A percentile compares a stretch with the other conserved stretches of the same genome.
Evolutionary conservation across 192 early-diverging fungal species (phyloP).

Genomic region (Mortierella claussenii): DNA sequence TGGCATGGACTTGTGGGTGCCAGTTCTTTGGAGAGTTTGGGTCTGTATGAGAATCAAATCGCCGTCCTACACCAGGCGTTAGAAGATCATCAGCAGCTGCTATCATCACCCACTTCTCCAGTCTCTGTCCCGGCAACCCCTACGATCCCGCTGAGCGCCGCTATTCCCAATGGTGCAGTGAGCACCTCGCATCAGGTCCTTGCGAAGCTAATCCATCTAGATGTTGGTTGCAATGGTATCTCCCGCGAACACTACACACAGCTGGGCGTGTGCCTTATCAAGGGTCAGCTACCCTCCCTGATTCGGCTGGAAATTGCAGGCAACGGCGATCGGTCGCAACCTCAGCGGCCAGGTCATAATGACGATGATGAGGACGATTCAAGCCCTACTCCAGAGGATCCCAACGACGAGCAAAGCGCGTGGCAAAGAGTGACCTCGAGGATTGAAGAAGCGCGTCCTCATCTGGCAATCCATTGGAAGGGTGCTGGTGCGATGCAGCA

Average conservation of each 20-base stretch:
- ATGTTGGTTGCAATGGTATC: conserved; percentile 62
- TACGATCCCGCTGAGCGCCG: neutral
- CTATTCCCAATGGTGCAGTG: conserved; percentile 5
- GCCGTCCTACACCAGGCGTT: conserved; percentile 37
- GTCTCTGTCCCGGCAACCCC: neutral
- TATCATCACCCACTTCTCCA: neutral
- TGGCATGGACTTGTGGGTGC: conserved; percentile 53
- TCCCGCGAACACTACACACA: conserved; percentile 53
- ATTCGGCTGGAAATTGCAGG: conserved; percentile 60
- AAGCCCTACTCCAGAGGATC: conserved; percentile 26
- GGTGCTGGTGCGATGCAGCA: conserved; percentile 39
- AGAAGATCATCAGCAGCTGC: conserved; percentile 14
- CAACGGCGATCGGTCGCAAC: conserved; percentile 54
- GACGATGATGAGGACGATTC: conserved; percentile 19
- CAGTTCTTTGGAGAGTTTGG: conserved; percentile 49
- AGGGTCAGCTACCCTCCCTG: conserved; percentile 47
- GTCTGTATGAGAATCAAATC: conserved; percentile 59
- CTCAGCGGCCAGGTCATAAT: neutral
- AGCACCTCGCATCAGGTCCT: conserved; percentile 5
- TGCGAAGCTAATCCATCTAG: conserved; percentile 41
- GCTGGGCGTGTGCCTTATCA: conserved; percentile 53
- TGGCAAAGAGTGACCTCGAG: conserved; percentile 54
- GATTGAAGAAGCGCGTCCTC: conserved; percentile 45
- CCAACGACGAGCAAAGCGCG: conserved; percentile 34
- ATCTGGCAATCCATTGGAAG: conserved; percentile 59